These are phyloP conservation scores for Talaromyces ruber DNA, from an alignment of 495 filamentous ascomycete genomes.

Conservation along the genomic window DNA sequence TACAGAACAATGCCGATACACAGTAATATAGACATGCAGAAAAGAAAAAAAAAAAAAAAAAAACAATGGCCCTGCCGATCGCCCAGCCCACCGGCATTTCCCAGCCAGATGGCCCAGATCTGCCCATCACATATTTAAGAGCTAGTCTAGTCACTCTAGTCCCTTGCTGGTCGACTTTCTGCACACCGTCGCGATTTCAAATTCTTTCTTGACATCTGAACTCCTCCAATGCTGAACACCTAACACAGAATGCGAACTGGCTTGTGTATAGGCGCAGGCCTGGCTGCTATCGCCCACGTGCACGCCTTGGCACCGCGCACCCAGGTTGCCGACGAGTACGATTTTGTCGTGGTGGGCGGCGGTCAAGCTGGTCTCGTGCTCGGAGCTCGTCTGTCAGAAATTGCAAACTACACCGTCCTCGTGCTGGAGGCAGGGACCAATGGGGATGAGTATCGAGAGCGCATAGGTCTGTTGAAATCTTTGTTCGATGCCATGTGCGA, in stretches of 20 bases:
- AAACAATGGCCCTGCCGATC: not conserved
- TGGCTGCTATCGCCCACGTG: constrained; percentile 3
- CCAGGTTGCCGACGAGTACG: constrained; percentile 25
- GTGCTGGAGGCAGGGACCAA: constrained; percentile 34
- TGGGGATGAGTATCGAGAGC: constrained; percentile 24
- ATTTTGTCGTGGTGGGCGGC: constrained; percentile 41
- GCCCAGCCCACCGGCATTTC: not conserved
- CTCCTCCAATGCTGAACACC: not conserved
- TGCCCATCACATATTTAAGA: not conserved
- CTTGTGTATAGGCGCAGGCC: constrained; percentile 3
- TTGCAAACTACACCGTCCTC: constrained; percentile 26
- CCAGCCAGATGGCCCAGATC: not conserved
- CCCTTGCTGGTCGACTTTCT: not conserved
- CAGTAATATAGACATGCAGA: too few relatives aligned
- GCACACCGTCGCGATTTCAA: not conserved
- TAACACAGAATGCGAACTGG: not conserved
- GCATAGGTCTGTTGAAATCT: constrained; percentile 17
- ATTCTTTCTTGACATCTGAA: not conserved
- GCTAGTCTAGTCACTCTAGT: not conserved
- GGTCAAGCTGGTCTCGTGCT: constrained; percentile 28
- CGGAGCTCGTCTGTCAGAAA: constrained; percentile 16
- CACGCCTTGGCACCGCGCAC: constrained; percentile 20
- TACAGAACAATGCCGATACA: not conserved
- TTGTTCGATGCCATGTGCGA: not conserved
- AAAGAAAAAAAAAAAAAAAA: too few relatives aligned